Percentiles rank a stretch among this genome's conserved stretches.
Conservation (phyloP, 1,284 basidiomycete species). For the Sanguinoderma infundibulare region DNA sequence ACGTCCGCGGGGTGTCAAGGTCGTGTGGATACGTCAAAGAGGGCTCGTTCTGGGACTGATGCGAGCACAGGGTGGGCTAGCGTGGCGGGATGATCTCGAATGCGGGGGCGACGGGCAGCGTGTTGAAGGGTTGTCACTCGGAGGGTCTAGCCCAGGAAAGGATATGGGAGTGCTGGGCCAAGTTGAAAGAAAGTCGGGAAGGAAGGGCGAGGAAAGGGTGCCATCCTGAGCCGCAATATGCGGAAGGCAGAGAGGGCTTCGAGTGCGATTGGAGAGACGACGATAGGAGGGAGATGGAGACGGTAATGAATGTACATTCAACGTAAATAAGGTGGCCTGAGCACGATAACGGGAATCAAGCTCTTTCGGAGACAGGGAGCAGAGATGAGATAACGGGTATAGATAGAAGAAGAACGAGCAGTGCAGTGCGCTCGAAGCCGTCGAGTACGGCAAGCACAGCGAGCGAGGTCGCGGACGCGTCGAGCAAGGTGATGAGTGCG, state of each 20-base stretch:
- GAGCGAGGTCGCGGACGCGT: neutral
- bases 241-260: neutral
- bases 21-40: constrained; percentile 5
- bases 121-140: too few species aligned
- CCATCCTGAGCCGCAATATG: neutral
- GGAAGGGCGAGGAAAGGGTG: too few species aligned
- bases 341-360: neutral
- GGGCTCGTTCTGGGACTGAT: neutral
- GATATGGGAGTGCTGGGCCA: neutral
- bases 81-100: neutral
- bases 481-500: neutral
- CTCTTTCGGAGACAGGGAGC: neutral
- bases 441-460: neutral
- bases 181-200: neutral
- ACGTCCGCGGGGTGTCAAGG: neutral
- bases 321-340: neutral
- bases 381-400: neutral
- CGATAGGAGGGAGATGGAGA: neutral
- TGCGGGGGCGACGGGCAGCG: neutral
- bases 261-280: neutral
- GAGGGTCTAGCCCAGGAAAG: neutral
- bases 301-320: neutral
- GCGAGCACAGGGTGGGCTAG: neutral
- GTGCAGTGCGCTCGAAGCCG: neutral
- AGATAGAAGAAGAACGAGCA: neutral